Evolutionary conservation across 1,139 yeast genomes (phyloP).

Genomic region (Geotrichum europaeum): DNA sequence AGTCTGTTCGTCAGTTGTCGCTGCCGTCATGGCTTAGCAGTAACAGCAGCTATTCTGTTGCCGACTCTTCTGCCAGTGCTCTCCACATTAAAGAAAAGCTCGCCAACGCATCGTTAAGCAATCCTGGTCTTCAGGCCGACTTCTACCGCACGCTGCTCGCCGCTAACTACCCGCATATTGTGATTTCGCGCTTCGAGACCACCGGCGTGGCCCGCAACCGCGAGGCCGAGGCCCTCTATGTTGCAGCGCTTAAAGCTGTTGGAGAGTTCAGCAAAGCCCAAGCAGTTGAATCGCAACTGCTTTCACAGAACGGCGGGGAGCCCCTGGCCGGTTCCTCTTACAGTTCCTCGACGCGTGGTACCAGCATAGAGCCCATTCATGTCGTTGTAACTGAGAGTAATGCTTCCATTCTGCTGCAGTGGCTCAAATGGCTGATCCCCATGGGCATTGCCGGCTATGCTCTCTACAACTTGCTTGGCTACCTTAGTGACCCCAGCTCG

Average conservation of each 20-base stretch:
- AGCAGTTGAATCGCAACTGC: constrained; percentile 31
- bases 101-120: constrained; percentile 68
- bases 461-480: constrained; percentile 52
- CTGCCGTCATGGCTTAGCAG: background rate
- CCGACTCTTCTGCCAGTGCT: constrained; percentile 1
- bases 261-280: constrained; percentile 80
- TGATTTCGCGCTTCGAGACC: constrained; percentile 84
- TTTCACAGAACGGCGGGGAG: constrained; percentile 15
- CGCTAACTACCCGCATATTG: constrained; percentile 86
- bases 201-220: constrained; percentile 78
- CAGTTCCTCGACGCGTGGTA: constrained; percentile 24
- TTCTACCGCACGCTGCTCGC: constrained; percentile 68
- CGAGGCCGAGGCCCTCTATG: constrained; percentile 71
- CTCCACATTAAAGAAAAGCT: constrained; percentile 47
- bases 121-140: constrained; percentile 69
- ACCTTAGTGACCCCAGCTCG: constrained; percentile 78
- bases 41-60: background rate
- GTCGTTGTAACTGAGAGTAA: constrained; percentile 84
- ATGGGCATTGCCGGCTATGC: constrained; percentile 65
- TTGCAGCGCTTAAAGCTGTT: constrained; percentile 69
- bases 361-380: constrained; percentile 69
- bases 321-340: background rate
- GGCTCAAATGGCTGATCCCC: constrained; percentile 87
- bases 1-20: background rate
- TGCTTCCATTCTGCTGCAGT: constrained; percentile 67